These are phyloP conservation scores for Penicillium sp. DNA, from an alignment of 2,329 filamentous ascomycete species.

Conservation along the genomic window DNA sequence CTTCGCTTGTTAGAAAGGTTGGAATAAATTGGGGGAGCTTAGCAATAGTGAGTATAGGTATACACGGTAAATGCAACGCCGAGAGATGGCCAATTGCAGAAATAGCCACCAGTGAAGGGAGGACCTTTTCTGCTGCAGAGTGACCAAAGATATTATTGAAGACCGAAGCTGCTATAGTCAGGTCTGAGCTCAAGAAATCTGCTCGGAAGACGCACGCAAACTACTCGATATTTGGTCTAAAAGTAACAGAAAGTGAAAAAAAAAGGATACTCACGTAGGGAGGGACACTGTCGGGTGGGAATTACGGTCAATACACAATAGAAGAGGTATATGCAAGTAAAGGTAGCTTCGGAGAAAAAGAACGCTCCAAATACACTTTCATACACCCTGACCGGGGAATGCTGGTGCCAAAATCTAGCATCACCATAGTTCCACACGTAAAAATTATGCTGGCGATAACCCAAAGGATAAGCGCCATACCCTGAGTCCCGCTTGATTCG, in stretches of 20 bases:
- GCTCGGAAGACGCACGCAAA: conserved; percentile 58
- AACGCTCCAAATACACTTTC: conserved; percentile 53
- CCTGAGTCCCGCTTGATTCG: conserved; percentile 58
- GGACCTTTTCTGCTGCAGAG: conserved; percentile 25
- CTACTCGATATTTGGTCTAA: conserved; percentile 4
- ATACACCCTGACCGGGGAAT: conserved; percentile 53
- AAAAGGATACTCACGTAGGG: conserved; percentile 26
- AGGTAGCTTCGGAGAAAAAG: conserved; percentile 51
- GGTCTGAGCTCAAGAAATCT: conserved; percentile 54
- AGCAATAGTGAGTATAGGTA: conserved; percentile 5
- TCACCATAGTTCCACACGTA: conserved; percentile 52
- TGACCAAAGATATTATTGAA: conserved; percentile 50
- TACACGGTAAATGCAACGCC: conserved; percentile 29
- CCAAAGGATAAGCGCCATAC: conserved; percentile 59
- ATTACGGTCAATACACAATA: conserved; percentile 41
- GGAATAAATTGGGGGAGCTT: no score
- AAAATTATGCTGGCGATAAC: conserved; percentile 54
- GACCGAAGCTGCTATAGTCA: conserved; percentile 57
- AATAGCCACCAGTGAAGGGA: conserved; percentile 28
- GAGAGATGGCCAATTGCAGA: conserved; percentile 31
- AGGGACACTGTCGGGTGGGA: no score
- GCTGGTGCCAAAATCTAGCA: conserved; percentile 52
- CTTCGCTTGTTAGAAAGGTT: neutral
- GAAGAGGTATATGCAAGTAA: conserved; percentile 54
- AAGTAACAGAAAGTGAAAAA: neutral